Evolutionary conservation across 768 basidiomycete species (phyloP), one percentile per base, ranked within the genome.

Genomic region (Fomitopsis serialis): DNA sequence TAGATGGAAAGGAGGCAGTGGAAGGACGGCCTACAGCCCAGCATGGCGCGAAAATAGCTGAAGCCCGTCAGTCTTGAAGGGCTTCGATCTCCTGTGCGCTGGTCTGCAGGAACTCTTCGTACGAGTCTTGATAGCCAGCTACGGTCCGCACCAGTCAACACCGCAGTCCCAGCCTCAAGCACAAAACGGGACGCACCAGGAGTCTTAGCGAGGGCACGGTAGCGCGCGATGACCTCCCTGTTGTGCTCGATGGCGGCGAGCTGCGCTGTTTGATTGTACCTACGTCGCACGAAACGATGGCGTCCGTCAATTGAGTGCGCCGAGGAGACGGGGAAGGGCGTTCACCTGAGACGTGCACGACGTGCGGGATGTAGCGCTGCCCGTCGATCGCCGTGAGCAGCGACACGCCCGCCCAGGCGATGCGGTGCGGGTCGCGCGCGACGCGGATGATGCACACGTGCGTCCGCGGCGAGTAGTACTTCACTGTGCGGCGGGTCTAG

Each of bases 261-360:
- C 61, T 94, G 92, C 0, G 81, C 45, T 95, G 91, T 67, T 87
- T 92, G 53, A 95, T 88, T 0, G 92, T 95, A 0, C 93, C 92
- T 93, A 55, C 29, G 11, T 32, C 29, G 6, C 6, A 32, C 11
- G 29, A 32, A 11, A 32, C 3, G n/a, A n/a, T n/a, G n/a, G n/a
- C n/a, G n/a, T n/a, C n/a, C n/a, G n/a, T n/a, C n/a, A n/a, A n/a
- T n/a, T n/a, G n/a, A 27, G n/a, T 25, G 22, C n/a, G 48, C 19
- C 27, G 40, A 50, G 6, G 22, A 19, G 13, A 24, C 8, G n/a
- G 22, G 19, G 36, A 17, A 7, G 22, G n/a, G 21, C 67, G 78
- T 29, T 50, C n/a, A 90, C 91, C 91, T 46, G 90, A 90, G 13
- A 92, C 72, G 60, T 89, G 90, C 0, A 94, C 72, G 4, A 95